Conservation (phyloP, 257 asterid genomes). For the Jaltomata sinuosa region DNA sequence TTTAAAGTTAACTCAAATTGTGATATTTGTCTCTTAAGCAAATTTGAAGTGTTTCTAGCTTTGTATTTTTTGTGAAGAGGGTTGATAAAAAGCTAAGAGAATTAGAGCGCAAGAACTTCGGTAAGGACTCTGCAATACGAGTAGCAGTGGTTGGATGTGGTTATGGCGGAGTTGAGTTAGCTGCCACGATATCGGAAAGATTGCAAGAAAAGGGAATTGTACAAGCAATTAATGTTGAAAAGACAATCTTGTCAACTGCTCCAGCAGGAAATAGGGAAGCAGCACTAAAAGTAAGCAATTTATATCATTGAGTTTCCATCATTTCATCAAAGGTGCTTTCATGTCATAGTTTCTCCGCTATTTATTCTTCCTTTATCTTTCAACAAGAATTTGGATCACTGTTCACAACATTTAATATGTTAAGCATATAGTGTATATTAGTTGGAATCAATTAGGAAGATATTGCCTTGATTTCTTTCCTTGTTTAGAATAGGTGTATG, state of each 20-base stretch:
- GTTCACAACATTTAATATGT: not conserved
- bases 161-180: constrained; percentile 87
- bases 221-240: constrained; percentile 74
- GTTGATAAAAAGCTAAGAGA: constrained; percentile 60
- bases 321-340: not conserved
- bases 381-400: not conserved
- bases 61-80: constrained; percentile 38
- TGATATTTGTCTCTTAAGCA: not conserved
- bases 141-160: constrained; percentile 97
- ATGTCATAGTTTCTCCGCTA: not conserved
- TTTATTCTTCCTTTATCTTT: not conserved
- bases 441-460: not conserved
- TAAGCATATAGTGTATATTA: not conserved
- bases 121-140: constrained; percentile 54
- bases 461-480: not conserved
- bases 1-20: not conserved
- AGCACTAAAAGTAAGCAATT: constrained; percentile 63
- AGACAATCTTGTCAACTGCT: constrained; percentile 65
- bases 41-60: constrained; percentile 6
- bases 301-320: not conserved
- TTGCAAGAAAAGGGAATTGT: constrained; percentile 64
- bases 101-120: constrained; percentile 64
- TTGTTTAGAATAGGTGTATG: not conserved
- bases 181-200: constrained; percentile 92
- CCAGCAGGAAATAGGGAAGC: constrained; percentile 87